Percentiles rank a stretch among this genome's conserved stretches.
These are phyloP conservation scores for Leccinum longicurvipes DNA, from an alignment of 768 basidiomycete genomes.

Conservation along the genomic window DNA sequence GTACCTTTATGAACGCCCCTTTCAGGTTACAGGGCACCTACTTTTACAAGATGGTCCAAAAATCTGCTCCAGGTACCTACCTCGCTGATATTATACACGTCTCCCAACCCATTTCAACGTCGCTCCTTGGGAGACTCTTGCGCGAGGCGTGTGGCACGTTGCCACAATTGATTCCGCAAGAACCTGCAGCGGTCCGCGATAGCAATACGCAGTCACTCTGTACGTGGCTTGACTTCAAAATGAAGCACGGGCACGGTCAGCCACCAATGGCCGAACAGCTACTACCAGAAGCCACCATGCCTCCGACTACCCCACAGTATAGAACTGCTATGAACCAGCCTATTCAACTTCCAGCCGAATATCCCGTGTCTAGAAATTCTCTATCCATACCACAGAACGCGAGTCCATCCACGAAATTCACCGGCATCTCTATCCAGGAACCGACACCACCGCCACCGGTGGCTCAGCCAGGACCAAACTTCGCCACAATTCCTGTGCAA, in stretches of 20 bases:
- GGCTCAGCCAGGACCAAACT: not conserved
- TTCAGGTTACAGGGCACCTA: not conserved
- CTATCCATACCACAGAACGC: not conserved
- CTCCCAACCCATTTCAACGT: not conserved
- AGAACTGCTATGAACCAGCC: not conserved
- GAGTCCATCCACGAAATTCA: not conserved
- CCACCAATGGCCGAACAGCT: not conserved
- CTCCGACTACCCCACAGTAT: not conserved
- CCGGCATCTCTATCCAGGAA: not conserved
- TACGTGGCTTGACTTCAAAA: not conserved
- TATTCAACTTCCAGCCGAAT: not conserved
- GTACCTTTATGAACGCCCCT: not conserved
- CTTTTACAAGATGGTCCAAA: constrained; percentile 3
- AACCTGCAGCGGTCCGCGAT: not conserved
- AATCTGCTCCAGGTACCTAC: not conserved
- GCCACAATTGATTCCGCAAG: not conserved
- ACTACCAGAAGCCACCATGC: not conserved
- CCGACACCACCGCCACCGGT: not conserved
- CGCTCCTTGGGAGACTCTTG: constrained; percentile 1
- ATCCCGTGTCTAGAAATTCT: not conserved
- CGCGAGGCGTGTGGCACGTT: not conserved
- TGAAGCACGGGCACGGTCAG: not conserved
- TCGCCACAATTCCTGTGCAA: not conserved
- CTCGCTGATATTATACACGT: not conserved
- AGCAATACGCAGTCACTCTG: not conserved